Percentiles rank a stretch among this genome's conserved stretches.
Conservation (phyloP, 306 rosid genomes). For the Parietaria judaica region DNA sequence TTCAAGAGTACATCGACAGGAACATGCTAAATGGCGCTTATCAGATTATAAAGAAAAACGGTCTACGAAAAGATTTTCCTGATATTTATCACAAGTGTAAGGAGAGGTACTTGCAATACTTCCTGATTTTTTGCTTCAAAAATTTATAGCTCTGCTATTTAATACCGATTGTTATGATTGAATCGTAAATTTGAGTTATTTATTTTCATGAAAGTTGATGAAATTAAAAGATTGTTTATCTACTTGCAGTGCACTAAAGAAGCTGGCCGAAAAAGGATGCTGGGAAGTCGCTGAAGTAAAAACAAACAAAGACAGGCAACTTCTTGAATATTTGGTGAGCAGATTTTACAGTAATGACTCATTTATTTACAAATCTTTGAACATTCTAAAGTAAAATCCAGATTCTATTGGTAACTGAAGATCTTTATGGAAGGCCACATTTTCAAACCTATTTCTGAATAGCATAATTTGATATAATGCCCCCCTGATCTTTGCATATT, state of each 20-base stretch:
- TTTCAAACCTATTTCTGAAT: no score
- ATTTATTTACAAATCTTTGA: slow-evolving; percentile 3
- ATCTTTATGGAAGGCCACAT: no score
- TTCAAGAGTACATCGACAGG: slow-evolving; percentile 45
- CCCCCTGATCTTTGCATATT: no score
- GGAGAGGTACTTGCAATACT: slow-evolving; percentile 52
- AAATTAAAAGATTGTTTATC: slow-evolving; percentile 15
- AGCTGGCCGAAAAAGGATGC: slow-evolving; percentile 85
- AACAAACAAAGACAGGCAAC: slow-evolving; percentile 58
- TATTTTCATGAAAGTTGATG: slow-evolving; percentile 12
- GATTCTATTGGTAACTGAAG: background rate
- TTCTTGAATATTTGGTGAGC: slow-evolving; percentile 87
- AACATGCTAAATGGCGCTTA: slow-evolving; percentile 75
- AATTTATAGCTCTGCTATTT: background rate
- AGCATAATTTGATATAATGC: no score
- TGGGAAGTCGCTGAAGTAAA: slow-evolving; percentile 98
- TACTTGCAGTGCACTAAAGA: slow-evolving; percentile 63
- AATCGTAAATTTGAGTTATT: slow-evolving; percentile 15
- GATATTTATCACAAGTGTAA: slow-evolving; percentile 66
- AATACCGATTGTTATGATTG: slow-evolving; percentile 17
- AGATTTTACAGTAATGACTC: slow-evolving; percentile 8
- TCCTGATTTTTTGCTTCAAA: background rate
- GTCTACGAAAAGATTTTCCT: slow-evolving; percentile 69
- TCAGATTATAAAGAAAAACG: slow-evolving; percentile 60
- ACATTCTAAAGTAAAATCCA: background rate